These are phyloP conservation scores for Talaromyces nanjingensis DNA, from an alignment of 495 filamentous ascomycete genomes.

Conservation along the genomic window DNA sequence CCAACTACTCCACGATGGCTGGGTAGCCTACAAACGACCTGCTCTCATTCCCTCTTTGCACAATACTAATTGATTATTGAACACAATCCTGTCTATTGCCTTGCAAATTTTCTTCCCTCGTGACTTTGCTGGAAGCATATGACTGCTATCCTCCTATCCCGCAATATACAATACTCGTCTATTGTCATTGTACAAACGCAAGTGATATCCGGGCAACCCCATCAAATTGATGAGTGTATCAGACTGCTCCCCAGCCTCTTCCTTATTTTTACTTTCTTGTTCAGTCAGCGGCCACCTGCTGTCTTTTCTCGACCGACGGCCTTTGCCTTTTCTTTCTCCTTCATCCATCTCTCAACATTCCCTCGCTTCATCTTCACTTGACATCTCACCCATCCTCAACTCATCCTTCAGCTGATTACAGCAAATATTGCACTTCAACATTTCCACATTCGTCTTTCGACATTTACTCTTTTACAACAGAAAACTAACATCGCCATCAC, in stretches of 20 bases:
- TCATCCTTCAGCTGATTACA: background rate
- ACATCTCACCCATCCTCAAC: background rate
- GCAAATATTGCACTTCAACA: background rate
- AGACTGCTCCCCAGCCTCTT: background rate
- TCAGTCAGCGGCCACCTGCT: background rate
- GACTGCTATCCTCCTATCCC: background rate
- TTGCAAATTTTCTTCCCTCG: background rate
- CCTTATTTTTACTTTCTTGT: background rate
- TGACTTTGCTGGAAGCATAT: background rate
- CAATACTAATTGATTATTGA: background rate
- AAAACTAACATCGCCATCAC: background rate
- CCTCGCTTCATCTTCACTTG: background rate
- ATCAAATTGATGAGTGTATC: background rate
- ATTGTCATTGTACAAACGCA: background rate
- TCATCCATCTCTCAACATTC: background rate
- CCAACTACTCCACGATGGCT: background rate
- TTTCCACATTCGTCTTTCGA: background rate
- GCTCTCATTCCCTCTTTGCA: background rate
- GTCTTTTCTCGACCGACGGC: background rate
- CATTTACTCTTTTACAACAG: background rate
- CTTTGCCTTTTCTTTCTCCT: slow-evolving; percentile 1
- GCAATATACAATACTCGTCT: background rate
- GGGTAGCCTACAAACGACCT: background rate
- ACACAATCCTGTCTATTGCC: background rate
- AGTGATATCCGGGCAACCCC: background rate